phyloP scores from a whole-genome alignment of 2,329 filamentous ascomycete species.

The Calonectria hongkongensis region DNA sequence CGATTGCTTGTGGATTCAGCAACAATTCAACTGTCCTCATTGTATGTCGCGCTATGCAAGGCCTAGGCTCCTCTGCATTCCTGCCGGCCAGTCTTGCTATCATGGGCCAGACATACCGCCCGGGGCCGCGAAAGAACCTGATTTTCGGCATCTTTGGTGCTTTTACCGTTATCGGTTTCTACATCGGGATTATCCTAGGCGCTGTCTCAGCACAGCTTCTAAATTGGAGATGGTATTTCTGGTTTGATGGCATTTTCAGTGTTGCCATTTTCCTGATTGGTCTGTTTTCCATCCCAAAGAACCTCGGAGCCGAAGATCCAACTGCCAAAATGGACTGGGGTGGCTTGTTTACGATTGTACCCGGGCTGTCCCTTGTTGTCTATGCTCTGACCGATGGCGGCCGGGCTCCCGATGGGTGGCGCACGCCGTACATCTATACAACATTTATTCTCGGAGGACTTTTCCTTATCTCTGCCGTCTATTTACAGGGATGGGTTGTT shows the following conservation, averaged over 20 bases:
- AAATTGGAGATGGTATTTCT: conserved; percentile 34
- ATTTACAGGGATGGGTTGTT: conserved; percentile 21
- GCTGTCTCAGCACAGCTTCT: conserved; percentile 17
- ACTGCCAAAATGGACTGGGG: conserved; percentile 30
- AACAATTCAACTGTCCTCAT: conserved; percentile 80
- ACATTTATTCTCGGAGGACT: conserved; percentile 12
- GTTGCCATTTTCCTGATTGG: not conserved
- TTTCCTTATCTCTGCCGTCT: not conserved
- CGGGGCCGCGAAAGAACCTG: conserved; percentile 81
- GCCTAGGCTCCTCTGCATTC: conserved; percentile 82
- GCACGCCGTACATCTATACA: conserved; percentile 19
- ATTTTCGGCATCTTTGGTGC: conserved; percentile 76
- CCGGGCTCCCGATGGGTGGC: conserved; percentile 31
- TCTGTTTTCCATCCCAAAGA: conserved; percentile 12
- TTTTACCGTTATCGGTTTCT: conserved; percentile 74
- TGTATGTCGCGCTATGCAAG: conserved; percentile 82
- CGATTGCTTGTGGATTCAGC: conserved; percentile 81
- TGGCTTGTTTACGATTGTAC: conserved; percentile 24
- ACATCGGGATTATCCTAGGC: conserved; percentile 66
- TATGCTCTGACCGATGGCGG: conserved; percentile 30
- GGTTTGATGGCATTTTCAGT: conserved; percentile 30
- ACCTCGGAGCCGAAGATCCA: not conserved
- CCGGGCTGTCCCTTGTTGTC: conserved; percentile 25
- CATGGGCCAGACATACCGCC: conserved; percentile 79
- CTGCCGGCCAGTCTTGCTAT: conserved; percentile 82